phyloP scores from a whole-genome alignment of 176 grass and related monocot species.

The Chloris gayana region DNA sequence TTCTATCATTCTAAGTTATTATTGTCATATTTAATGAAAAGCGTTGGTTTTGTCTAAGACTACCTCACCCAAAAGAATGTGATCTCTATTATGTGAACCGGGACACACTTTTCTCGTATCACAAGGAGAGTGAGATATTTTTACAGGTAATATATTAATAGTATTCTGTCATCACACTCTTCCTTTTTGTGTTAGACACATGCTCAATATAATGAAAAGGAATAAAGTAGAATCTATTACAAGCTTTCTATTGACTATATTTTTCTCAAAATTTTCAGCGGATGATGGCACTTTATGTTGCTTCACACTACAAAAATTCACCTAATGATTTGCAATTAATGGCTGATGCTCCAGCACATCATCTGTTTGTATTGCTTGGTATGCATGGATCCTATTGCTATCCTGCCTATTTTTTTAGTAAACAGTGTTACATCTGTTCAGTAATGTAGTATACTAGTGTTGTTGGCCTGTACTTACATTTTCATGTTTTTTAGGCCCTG shows the following conservation, averaged over 20 bases:
- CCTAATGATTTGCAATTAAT: constrained; percentile 99
- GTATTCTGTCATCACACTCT: constrained; percentile 8
- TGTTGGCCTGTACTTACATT: constrained; percentile 14
- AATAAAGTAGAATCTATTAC: constrained; percentile 3
- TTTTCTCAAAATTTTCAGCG: constrained; percentile 68
- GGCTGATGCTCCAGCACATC: constrained; percentile 97
- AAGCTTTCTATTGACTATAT: constrained; percentile 19
- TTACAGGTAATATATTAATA: constrained; percentile 66
- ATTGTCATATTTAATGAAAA: constrained; percentile 6
- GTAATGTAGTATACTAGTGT: background rate
- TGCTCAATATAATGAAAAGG: background rate
- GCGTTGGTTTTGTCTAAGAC: constrained; percentile 38
- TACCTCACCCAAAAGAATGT: constrained; percentile 81
- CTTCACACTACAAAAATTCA: constrained; percentile 99
- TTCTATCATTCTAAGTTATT: background rate
- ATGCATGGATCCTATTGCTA: constrained; percentile 16
- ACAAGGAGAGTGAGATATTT: constrained; percentile 94
- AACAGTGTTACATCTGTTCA: background rate
- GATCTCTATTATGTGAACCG: constrained; percentile 97
- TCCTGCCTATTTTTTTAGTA: background rate
- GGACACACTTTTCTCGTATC: constrained; percentile 97
- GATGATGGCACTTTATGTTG: constrained; percentile 99
- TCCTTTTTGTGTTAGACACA: constrained; percentile 25
- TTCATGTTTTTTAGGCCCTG: constrained; percentile 60
- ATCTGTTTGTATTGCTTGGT: constrained; percentile 98